Evolutionary conservation across 257 asterid genomes (phyloP), one percentile per base, ranked within the genome.

Genomic region (Voacanga thouarsii): DNA sequence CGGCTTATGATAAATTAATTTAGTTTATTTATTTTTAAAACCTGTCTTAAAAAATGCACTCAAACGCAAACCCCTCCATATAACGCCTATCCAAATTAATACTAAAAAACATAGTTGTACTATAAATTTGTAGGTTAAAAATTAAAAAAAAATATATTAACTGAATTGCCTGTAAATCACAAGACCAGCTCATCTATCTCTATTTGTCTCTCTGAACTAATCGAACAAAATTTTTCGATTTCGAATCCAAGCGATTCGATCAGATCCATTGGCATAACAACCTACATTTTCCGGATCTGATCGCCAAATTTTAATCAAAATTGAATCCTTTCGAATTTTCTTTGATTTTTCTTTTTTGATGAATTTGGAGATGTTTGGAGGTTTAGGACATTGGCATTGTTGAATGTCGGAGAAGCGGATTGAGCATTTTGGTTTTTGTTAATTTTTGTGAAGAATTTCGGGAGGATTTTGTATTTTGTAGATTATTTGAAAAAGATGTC

Each of bases 401-500:
- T 49, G 75, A 71, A 71, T 47, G 50, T 3, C 10, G 60, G 76
- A 24, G 76, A 30, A 72, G 49, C 10, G 59, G 49, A 12, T 53
- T 30, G 11, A 45, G 30, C 28, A 51, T 44, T 77, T 21, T 61
- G 61, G 33, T 44, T 45, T 64, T 77, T 45, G 18, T 57, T 51
- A n/a, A 55, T 44, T 37, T 47, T 65, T 57, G 41, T 43, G 60
- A 45, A 75, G 43, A 23, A 47, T 63, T 64, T 50, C 47, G 57
- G 47, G 26, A 19, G 75, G 67, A 39, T 28, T 65, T 74, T 28
- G 41, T 45, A 9, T 14, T 28, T 57, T n/a, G 49, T 12, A 45
- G 37, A 28, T n/a, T 59, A 33, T 4, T 16, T 37, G 12, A 50
- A 19, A 49, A 41, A 50, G 51, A 91, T 93, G 97, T 87, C 89